These are phyloP conservation scores for Rubia yunnanensis DNA, from an alignment of 257 asterid genomes.

Conservation along the genomic window DNA sequence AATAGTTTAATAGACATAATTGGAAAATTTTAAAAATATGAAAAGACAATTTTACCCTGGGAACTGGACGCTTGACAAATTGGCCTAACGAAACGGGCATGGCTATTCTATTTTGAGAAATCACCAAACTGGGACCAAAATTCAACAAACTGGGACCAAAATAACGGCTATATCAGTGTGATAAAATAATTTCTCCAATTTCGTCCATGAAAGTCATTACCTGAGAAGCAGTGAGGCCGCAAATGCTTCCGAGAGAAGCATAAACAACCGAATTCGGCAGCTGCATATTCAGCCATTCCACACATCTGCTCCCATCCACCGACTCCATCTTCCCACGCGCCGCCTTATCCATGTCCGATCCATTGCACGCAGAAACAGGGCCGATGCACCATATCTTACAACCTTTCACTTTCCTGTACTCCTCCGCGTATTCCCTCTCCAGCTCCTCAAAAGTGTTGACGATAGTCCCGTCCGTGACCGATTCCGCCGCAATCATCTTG, in stretches of 20 bases:
- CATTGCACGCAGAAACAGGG: conserved; percentile 42
- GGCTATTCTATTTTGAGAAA: too few relatives aligned
- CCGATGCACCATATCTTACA: conserved; percentile 60
- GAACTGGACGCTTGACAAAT: too few relatives aligned
- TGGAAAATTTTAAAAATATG: too few relatives aligned
- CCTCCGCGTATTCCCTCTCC: conserved; percentile 31
- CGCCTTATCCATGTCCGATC: conserved; percentile 19
- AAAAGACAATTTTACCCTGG: too few relatives aligned
- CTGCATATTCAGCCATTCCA: conserved; percentile 29
- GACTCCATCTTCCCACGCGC: conserved; percentile 35
- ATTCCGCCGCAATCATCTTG: conserved; percentile 28
- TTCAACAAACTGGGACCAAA: too few relatives aligned
- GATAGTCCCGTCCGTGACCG: conserved; percentile 28
- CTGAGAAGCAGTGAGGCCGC: conserved; percentile 27
- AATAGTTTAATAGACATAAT: too few relatives aligned
- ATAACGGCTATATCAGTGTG: neutral
- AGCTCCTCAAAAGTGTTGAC: conserved; percentile 47
- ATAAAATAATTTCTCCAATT: too few relatives aligned
- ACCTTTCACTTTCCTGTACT: conserved; percentile 20
- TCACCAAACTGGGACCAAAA: too few relatives aligned
- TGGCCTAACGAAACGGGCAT: too few relatives aligned
- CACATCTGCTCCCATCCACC: conserved; percentile 16
- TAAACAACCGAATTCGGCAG: conserved; percentile 31
- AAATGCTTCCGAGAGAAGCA: conserved; percentile 49
- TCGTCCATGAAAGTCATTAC: too few relatives aligned